A percentile compares a stretch with the other conserved stretches of the same genome.
These are phyloP conservation scores for Pleodorina starrii DNA, from an alignment of 139 green algal species.

Conservation along the genomic window DNA sequence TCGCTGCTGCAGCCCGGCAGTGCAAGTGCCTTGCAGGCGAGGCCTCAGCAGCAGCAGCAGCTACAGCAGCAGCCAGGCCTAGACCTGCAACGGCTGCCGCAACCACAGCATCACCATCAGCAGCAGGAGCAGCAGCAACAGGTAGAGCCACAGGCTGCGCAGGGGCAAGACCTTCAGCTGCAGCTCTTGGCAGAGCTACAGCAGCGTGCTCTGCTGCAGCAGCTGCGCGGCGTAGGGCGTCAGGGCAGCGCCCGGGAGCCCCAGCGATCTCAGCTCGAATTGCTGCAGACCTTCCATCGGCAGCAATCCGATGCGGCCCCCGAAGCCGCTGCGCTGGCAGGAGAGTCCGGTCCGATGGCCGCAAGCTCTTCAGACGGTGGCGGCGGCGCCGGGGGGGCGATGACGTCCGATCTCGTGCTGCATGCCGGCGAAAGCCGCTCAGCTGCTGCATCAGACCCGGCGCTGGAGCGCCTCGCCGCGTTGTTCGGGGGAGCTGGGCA, in stretches of 20 bases:
- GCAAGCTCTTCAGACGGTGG: too few relatives aligned
- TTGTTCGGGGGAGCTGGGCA: too few relatives aligned
- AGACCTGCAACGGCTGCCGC: slow-evolving; percentile 27
- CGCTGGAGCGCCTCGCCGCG: too few relatives aligned
- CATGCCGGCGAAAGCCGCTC: too few relatives aligned
- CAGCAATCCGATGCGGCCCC: too few relatives aligned
- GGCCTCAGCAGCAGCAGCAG: neutral
- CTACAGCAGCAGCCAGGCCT: neutral
- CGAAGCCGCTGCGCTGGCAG: too few relatives aligned
- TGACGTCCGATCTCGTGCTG: too few relatives aligned
- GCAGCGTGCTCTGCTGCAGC: neutral
- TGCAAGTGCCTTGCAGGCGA: neutral
- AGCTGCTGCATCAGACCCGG: too few relatives aligned
- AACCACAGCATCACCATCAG: neutral
- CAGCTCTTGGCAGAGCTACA: neutral
- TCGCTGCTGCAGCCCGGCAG: neutral
- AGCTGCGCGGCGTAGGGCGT: neutral
- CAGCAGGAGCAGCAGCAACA: neutral
- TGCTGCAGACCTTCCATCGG: too few relatives aligned
- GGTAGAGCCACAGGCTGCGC: neutral
- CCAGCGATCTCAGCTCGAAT: neutral
- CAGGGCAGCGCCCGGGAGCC: neutral
- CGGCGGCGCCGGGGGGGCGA: too few relatives aligned
- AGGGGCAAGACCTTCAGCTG: neutral
- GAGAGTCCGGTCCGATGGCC: too few relatives aligned